Conservation (phyloP, 345 rosid genomes). For the Streptanthus diversifolius region DNA sequence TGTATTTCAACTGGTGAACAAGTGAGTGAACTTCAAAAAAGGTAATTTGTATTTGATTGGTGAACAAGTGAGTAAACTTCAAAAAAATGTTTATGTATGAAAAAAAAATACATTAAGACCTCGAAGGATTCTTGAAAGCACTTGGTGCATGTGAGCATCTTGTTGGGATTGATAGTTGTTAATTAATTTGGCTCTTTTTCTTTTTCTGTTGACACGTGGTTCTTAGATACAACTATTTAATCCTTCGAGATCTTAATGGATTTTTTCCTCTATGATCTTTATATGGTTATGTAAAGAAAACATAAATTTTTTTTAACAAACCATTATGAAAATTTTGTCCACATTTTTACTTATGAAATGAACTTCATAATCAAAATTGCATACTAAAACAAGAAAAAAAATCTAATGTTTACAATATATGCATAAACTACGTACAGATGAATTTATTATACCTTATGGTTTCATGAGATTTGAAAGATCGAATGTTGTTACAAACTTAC, state of each 20-base stretch:
- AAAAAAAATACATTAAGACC: too few relatives aligned
- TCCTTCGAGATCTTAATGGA: neutral
- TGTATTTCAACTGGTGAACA: neutral
- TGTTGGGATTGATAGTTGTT: constrained; percentile 5
- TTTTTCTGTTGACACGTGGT: neutral
- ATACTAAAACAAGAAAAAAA: neutral
- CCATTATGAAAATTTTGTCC: neutral
- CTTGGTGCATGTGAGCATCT: neutral
- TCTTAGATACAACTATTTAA: neutral
- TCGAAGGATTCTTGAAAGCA: constrained; percentile 10
- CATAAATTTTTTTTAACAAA: neutral
- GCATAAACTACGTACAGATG: neutral
- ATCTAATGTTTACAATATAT: neutral
- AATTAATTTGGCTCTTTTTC: neutral
- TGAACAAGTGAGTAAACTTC: neutral
- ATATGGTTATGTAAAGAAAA: neutral
- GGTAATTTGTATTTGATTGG: neutral
- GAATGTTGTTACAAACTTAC: constrained; percentile 11
- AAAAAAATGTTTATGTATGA: neutral
- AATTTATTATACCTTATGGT: neutral
- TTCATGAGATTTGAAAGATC: neutral
- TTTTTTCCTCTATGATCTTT: neutral
- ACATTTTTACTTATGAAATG: neutral
- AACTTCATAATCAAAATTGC: neutral
- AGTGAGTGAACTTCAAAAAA: neutral